Evolutionary conservation across 371 early-diverging fungal species (phyloP).

Genomic region (Syncephalastrum racemosum): DNA sequence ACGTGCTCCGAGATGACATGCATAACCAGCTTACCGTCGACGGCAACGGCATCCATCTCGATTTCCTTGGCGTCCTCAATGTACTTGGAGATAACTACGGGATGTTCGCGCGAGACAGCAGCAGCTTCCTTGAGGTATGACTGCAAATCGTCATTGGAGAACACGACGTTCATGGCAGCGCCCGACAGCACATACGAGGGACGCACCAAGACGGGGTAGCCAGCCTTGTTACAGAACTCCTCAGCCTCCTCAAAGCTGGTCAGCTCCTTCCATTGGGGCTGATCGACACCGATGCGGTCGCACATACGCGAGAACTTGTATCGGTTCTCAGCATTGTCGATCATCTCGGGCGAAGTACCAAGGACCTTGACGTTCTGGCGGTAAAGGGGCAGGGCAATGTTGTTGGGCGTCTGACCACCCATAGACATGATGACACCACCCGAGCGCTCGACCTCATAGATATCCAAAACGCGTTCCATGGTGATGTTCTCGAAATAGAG

Average conservation of each 20-base stretch:
- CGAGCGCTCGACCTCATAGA: constrained; percentile 86
- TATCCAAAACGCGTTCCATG: constrained; percentile 90
- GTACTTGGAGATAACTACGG: constrained; percentile 95
- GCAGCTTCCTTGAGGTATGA: constrained; percentile 83
- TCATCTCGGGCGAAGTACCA: constrained; percentile 92
- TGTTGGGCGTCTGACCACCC: constrained; percentile 97
- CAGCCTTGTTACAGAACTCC: constrained; percentile 81
- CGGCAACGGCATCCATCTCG: constrained; percentile 94
- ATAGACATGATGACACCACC: constrained; percentile 87
- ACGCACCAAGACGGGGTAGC: constrained; percentile 92
- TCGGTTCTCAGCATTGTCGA: constrained; percentile 93
- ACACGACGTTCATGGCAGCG: constrained; percentile 95
- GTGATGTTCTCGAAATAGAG: constrained; percentile 94
- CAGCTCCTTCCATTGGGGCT: constrained; percentile 93
- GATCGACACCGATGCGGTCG: constrained; percentile 93
- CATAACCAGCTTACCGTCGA: constrained; percentile 84
- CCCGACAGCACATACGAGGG: constrained; percentile 96
- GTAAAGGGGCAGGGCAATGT: constrained; percentile 88
- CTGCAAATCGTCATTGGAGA: constrained; percentile 75
- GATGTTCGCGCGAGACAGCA: constrained; percentile 88
- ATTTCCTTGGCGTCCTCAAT: constrained; percentile 95
- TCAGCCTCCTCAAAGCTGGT: constrained; percentile 83
- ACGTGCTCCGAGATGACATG: constrained; percentile 94
- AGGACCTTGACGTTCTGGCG: constrained; percentile 85
- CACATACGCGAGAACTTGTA: constrained; percentile 94